Evolutionary conservation across 257 asterid species (phyloP), one percentile per base, ranked within the genome.

Genomic region (Solanum stenotomum): DNA sequence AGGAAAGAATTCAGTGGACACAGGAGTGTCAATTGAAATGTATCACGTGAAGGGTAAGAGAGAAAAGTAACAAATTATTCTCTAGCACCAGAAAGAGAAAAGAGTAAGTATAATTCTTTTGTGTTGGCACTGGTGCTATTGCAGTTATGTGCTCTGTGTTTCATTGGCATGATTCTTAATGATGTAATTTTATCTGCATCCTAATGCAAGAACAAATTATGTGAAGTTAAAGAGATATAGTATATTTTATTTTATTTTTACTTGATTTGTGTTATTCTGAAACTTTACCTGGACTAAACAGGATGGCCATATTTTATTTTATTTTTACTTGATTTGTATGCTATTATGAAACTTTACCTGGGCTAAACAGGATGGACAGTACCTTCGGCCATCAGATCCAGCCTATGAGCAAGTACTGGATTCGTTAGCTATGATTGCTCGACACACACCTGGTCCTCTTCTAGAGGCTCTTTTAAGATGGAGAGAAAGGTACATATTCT

Each of bases 391-490:
- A 86, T 96, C 99, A 81, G 99, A 97, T 87, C 99, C 99, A 35
- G 98, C 99, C 85, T 97, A 97, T 89, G 99, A 97, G 91, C 99
- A 96, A 94, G 99, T 97, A 82, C 87, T 97, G 87, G 99, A 97
- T 92, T 97, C 99, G 78, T 92, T 97, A 92, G 99, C 99, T 77
- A 96, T 97, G 99, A 98, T 97, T 86, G 99, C 99, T 63, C 96
- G 99, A 5, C 99, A 97, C 88, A 96, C 99, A 34, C 99, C 99
- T 86, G 98, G 94, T 86, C 99, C 99, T 85, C 95, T 97, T 87
- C 89, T 97, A 84, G 99, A 97, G 93, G 99, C 99, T 89, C 99
- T 97, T 88, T 90, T 92, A 74, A 94, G 98, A 84, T 97, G 99
- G 99, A 92, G 99, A 93, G 99, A 97, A 89, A 95, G 99, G 99